phyloP scores from a whole-genome alignment of 2,329 filamentous ascomycete species.

The Fusarium avenaceum region DNA sequence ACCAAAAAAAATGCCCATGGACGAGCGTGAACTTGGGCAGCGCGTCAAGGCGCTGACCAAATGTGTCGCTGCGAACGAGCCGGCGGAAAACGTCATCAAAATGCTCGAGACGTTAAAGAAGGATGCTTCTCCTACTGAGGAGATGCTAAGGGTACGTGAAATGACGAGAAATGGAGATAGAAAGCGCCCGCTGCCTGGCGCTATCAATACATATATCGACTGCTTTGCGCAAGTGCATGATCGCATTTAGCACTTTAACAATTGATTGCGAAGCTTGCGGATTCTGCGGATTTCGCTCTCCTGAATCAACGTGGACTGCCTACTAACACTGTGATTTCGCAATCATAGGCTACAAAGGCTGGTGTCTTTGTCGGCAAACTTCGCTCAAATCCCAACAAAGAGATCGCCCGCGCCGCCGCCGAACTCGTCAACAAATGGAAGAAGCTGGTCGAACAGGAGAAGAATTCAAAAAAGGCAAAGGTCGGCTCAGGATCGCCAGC shows the following conservation, averaged over 20 bases:
- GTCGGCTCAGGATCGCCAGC: slow-evolving; percentile 56
- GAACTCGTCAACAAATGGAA: slow-evolving; percentile 93
- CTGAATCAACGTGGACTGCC: slow-evolving; percentile 1
- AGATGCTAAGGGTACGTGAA: slow-evolving; percentile 80
- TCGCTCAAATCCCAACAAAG: slow-evolving; percentile 81
- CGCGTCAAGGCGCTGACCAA: slow-evolving; percentile 85
- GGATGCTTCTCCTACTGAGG: slow-evolving; percentile 86
- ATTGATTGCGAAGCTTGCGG: slow-evolving; percentile 5
- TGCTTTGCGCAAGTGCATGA: slow-evolving; percentile 42
- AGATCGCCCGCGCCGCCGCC: slow-evolving; percentile 80
- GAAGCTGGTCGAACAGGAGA: slow-evolving; percentile 78
- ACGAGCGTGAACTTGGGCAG: slow-evolving; percentile 83
- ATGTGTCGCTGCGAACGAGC: slow-evolving; percentile 80
- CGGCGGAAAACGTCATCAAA: slow-evolving; percentile 76
- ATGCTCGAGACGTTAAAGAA: slow-evolving; percentile 84
- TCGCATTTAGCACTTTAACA: slow-evolving; percentile 24
- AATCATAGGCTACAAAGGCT: slow-evolving; percentile 80
- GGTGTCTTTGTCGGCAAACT: slow-evolving; percentile 90
- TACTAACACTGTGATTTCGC: slow-evolving; percentile 29
- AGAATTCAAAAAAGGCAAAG: slow-evolving; percentile 62
- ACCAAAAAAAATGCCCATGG: slow-evolving; percentile 65
- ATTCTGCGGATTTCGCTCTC: slow-evolving; percentile 1
- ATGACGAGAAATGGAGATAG: slow-evolving; percentile 5
- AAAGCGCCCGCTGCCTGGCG: background rate
- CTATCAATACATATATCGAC: slow-evolving; percentile 17